Percentiles rank a stretch among this genome's conserved stretches.
phyloP scores from a whole-genome alignment of 192 early-diverging fungal genomes.

The Coemansia aciculifera region DNA sequence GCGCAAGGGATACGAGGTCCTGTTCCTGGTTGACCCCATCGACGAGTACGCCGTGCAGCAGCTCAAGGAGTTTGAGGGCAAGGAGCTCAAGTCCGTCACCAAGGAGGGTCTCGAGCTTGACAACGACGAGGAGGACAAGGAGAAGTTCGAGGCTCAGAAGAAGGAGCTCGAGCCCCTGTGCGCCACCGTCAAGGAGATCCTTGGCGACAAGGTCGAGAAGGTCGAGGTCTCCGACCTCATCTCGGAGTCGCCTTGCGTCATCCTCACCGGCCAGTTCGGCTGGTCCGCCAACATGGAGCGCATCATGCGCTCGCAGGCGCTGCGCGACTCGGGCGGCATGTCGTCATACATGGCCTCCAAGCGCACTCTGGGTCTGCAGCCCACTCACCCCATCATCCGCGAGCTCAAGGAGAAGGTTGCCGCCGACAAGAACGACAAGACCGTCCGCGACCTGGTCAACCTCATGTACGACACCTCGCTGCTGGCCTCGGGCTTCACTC shows the following conservation, averaged over 20 bases:
- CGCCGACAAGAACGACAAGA: conserved; percentile 97
- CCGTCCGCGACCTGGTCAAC: conserved; percentile 94
- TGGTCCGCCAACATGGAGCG: conserved; percentile 99
- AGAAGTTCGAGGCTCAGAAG: conserved; percentile 90
- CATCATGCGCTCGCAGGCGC: conserved; percentile 99
- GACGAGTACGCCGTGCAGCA: conserved; percentile 99
- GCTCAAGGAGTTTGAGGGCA: conserved; percentile 99
- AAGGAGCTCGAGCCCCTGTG: conserved; percentile 90
- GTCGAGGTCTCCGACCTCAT: conserved; percentile 95
- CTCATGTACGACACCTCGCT: conserved; percentile 95
- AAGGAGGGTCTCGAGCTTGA: conserved; percentile 99
- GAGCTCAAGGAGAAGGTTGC: conserved; percentile 90
- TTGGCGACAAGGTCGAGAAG: conserved; percentile 98
- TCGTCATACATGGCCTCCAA: conserved; percentile 99
- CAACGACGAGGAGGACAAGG: conserved; percentile 99
- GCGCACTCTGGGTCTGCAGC: conserved; percentile 99
- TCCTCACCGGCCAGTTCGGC: conserved; percentile 98
- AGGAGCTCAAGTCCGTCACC: conserved; percentile 96
- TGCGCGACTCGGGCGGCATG: conserved; percentile 97
- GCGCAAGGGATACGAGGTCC: conserved; percentile 99
- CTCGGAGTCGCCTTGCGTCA: conserved; percentile 95
- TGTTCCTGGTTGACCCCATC: conserved; percentile 99
- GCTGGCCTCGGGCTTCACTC: conserved; percentile 94
- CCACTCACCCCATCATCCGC: conserved; percentile 92
- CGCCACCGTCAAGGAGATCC: conserved; percentile 95